Base-by-base conservation (phyloP, 176 grass and related monocot species). In the Ensete ventricosum region DNA sequence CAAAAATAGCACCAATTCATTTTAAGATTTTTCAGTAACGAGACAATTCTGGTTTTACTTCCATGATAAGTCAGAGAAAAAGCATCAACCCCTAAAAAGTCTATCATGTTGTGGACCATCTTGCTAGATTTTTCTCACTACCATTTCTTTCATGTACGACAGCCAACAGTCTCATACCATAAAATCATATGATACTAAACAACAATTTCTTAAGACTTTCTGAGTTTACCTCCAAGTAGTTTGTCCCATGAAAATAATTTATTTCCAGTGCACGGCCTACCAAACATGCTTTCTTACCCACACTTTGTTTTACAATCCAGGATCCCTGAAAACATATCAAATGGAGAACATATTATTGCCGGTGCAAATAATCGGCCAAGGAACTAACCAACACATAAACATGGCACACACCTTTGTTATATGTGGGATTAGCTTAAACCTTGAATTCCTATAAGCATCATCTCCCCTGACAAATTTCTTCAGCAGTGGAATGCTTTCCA, bases 291-390 rank as follows among this genome's bases (percentile, higher is more conserved):
- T 98, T 98, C 81, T 93, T 93, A 57, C 95, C 95, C 17, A 98
- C 95, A 83, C 95, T 98, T 77, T 98, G 90, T 78, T 93, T 98
- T 75, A 98, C 95, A 1, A 98, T 98, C 95, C 95, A 98, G 72
- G 95, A 89, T 64, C 95, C 95, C 95, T 98, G 69, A 54, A 72
- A 17, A 50, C 69, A 52, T 11, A 72, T 10, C 19, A 21, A 13
- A 23, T 6, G 8, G 2, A 72, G 21, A 52, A 72, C 21, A 52
- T 17, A 53, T 72, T 22, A 50, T n/a, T 52, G 10, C 21, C 11
- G 2, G 19, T 20, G 26, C 6, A 14, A 51, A 51, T 25, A 2
- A 51, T 72, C 6, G 1, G 14, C 51, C 22, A 12, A 6, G 48
- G 20, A 71, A 19, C 34, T 22, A 52, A 12, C 9, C 0, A 9